Evolutionary conservation across 2,329 filamentous ascomycete species (phyloP), one percentile per base, ranked within the genome.

Genomic region (Pestalotiopsis sp.): DNA sequence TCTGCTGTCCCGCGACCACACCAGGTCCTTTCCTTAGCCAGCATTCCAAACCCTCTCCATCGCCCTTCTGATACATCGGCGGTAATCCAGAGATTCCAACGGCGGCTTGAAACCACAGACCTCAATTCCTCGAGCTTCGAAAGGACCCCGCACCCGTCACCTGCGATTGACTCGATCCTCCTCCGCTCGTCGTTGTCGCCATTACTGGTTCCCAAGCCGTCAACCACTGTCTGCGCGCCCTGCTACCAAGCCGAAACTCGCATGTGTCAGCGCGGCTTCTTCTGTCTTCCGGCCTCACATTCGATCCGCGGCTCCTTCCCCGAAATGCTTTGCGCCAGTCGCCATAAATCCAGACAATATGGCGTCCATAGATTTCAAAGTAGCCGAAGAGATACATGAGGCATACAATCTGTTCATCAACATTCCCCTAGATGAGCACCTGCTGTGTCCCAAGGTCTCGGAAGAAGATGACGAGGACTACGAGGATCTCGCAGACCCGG

Each of bases 391-490:
- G 3, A 67, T 64, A n/a, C 22, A 30, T 17, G 35, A 67, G 26
- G 66, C 66, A 20, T 69, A 66, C 52, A 56, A 65, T 38, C 59
- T 64, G n/a, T 68, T 69, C 17, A 66, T 69, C 66, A 68, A 69
- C 58, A 78, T 86, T n/a, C 80, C 82, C 3, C 56, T 77, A n/a
- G 79, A 85, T 14, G 80, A 83, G 26, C 92, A 94, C 74, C 82
- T 93, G 65, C 86, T 93, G 68, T 94, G 92, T 70, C 90, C 92
- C 1, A 88, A 87, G 69, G 78, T 88, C 67, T 80, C 83, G 72
- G 86, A 89, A 60, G 86, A 91, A 1, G 92, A 94, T 70, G 78
- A 78, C 22, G 86, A 88, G 70, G 85, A 90, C 73, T 93, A 93
- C 78, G 84, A 90, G 24, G 84, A 89, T 69, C 81, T 80, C 3